Conservation (phyloP, 2,329 filamentous ascomycete genomes). For the Penicillium sp. region DNA sequence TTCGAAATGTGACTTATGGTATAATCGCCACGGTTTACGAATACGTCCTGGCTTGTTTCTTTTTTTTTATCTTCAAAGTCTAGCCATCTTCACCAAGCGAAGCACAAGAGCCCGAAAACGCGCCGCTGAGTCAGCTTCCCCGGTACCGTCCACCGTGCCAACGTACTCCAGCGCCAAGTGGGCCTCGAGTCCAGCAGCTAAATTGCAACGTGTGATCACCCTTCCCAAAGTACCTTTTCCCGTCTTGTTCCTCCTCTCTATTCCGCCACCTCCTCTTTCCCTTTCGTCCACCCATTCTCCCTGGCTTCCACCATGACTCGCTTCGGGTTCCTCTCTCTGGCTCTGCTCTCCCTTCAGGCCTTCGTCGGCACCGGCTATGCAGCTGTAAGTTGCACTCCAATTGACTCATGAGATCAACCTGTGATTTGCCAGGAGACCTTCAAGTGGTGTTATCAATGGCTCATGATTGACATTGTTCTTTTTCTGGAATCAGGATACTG, state of each 20-base stretch:
- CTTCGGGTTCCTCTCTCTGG: conserved; percentile 65
- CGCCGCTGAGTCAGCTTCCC: conserved; percentile 20
- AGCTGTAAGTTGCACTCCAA: conserved; percentile 47
- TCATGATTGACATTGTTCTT: conserved; percentile 19
- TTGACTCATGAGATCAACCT: conserved; percentile 5
- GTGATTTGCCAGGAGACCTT: neutral
- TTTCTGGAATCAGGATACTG: conserved; percentile 43
- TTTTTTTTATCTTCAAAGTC: conserved; percentile 3
- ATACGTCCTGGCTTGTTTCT: neutral
- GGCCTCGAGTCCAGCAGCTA: conserved; percentile 14
- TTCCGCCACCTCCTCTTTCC: conserved; percentile 4
- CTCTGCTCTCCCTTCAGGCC: conserved; percentile 64
- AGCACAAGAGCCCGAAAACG: conserved; percentile 1
- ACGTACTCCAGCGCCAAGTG: conserved; percentile 14
- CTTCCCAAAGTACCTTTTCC: conserved; percentile 11
- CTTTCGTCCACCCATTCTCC: neutral
- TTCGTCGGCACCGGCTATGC: conserved; percentile 59
- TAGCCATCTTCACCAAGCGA: conserved; percentile 12
- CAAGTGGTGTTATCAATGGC: conserved; percentile 6
- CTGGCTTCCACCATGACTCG: conserved; percentile 57
- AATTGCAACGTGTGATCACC: conserved; percentile 21
- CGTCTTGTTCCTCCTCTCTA: conserved; percentile 2
- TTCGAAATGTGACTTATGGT: too few species aligned
- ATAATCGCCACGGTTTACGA: too few species aligned
- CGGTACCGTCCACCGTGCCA: conserved; percentile 6